Conservation (phyloP, 768 basidiomycete genomes). For the Rhizopogon vinicolor region DNA sequence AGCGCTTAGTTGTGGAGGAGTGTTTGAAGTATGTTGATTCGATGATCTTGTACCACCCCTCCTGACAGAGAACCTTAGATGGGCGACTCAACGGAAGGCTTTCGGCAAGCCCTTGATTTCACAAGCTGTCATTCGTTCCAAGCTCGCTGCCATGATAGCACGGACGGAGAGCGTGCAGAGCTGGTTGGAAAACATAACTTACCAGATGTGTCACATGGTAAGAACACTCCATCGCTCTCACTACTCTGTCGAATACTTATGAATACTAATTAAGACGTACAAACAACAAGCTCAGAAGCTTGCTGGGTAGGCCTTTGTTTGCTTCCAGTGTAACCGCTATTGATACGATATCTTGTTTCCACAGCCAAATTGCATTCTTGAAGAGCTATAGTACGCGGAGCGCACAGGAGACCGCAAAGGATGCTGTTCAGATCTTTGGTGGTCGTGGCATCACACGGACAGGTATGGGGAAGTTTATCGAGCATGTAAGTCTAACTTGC, state of each 20-base stretch:
- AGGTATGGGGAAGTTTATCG: slow-evolving; percentile 61
- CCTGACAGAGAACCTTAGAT: slow-evolving; percentile 36
- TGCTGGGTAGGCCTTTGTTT: slow-evolving; percentile 50
- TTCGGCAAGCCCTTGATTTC: slow-evolving; percentile 85
- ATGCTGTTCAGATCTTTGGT: slow-evolving; percentile 78
- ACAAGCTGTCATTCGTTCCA: slow-evolving; percentile 83
- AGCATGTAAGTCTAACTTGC: slow-evolving; percentile 37
- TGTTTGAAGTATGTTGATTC: slow-evolving; percentile 58
- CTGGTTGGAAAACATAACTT: slow-evolving; percentile 87
- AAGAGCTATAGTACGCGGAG: slow-evolving; percentile 75
- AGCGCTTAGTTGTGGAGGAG: slow-evolving; percentile 72
- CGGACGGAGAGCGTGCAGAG: slow-evolving; percentile 75
- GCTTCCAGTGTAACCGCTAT: neutral
- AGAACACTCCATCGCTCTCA: slow-evolving; percentile 2
- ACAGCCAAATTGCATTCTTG: slow-evolving; percentile 70
- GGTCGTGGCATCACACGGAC: slow-evolving; percentile 80
- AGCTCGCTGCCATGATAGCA: slow-evolving; percentile 87
- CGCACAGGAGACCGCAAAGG: slow-evolving; percentile 76
- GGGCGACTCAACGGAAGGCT: slow-evolving; percentile 85
- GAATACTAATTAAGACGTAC: slow-evolving; percentile 41
- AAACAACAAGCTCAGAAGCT: slow-evolving; percentile 68
- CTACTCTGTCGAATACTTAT: slow-evolving; percentile 1
- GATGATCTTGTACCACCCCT: neutral
- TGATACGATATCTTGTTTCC: neutral
- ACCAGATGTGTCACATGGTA: slow-evolving; percentile 85